Base-by-base conservation (phyloP, 2,329 filamentous ascomycete genomes). In the Microdochium paspali region DNA sequence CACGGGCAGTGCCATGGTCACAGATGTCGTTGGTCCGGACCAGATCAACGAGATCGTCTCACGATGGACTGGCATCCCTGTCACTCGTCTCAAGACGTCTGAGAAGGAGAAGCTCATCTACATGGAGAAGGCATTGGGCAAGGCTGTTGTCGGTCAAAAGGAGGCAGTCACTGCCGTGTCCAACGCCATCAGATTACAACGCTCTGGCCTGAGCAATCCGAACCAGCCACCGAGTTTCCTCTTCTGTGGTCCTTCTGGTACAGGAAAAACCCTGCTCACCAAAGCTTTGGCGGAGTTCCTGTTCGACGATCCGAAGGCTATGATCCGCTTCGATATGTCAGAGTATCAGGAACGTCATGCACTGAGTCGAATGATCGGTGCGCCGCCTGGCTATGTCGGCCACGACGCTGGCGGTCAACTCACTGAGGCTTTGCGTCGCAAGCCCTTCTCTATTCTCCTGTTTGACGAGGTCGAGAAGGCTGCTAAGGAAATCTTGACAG, bases 311-410 rank as follows among this genome's bases (percentile, higher is more conserved):
- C 72, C 91, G 24, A 96, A 96, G 72, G 76, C 91, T 28, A 97
- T 98, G 93, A 95, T 98, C 58, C 86, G 93, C 32, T 95, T 98
- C 71, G 93, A 98, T 65, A 98, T 98, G 93, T 97, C 91, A 4
- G 93, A 98, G 68, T 98, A 98, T 67, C 94, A 98, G 67, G 93
- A 98, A 68, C 85, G 91, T 4, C 93, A 98, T 65, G 86, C 91
- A 1, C 79, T 98, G 13, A 95, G 89, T 64, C 83, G 93, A 51
- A 96, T 98, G 89, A 98, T 98, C 57, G 93, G 93, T 63, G 90
- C 93, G 20, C 93, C 93, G 20, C 93, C 93, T 4, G 93, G 93
- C 53, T 98, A 98, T 56, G 90, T 98, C 50, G 93, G 93, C 15
- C 91, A 98, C 63, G 93, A 98, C 61, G 82, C 93, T 26, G 93